Conservation (phyloP, 129 eudicot species). For the Tanacetum coccineum region DNA sequence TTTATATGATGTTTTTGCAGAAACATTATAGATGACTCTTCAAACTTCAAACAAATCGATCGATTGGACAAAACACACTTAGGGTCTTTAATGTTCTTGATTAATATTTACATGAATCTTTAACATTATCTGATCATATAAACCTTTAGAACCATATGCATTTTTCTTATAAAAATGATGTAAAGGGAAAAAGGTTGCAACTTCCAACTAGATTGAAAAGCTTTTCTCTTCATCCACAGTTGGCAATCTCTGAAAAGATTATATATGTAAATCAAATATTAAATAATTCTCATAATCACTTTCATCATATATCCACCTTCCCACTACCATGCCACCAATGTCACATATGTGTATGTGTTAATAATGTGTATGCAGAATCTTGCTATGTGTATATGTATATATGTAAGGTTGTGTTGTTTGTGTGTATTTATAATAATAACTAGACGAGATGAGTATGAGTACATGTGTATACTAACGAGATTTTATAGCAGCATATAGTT, state of each 20-base stretch:
- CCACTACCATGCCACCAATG: constrained; percentile 20
- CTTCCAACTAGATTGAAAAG: constrained; percentile 8
- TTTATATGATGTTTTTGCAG: too few relatives aligned
- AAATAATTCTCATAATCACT: constrained; percentile 13
- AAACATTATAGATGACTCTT: too few relatives aligned
- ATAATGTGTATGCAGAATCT: constrained; percentile 10
- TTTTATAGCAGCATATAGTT: too few relatives aligned
- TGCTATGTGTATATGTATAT: neutral
- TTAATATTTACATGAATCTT: neutral
- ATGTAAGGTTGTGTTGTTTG: too few relatives aligned
- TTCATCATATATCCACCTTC: constrained; percentile 24
- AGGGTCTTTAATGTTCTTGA: neutral
- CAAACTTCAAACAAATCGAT: too few relatives aligned
- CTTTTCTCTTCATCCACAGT: constrained; percentile 14
- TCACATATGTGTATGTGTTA: too few relatives aligned
- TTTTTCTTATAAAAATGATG: neutral
- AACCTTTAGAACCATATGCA: neutral
- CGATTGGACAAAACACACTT: too few relatives aligned
- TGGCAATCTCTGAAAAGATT: constrained; percentile 9
- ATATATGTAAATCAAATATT: neutral
- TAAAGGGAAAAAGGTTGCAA: neutral
- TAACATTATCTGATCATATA: neutral
- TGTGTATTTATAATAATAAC: too few relatives aligned
- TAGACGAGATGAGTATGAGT: too few relatives aligned
- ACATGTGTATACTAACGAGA: too few relatives aligned